Percentiles rank a stretch among this genome's conserved stretches.
Conservation (phyloP, 768 basidiomycete species). For the Chalciporus piperatus region DNA sequence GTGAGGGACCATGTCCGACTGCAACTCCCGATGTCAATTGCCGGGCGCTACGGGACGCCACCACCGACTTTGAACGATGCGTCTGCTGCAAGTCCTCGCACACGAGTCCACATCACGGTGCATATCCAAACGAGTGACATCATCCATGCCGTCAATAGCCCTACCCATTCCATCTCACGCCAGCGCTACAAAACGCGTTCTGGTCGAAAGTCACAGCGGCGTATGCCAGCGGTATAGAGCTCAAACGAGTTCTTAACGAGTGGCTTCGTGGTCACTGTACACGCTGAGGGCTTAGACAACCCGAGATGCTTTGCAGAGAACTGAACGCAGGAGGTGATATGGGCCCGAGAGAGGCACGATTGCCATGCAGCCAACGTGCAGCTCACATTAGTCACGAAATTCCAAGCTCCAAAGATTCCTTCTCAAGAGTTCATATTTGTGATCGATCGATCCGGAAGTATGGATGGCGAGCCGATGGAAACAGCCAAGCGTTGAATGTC, state of each 20-base stretch:
- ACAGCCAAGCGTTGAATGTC: constrained; percentile 49
- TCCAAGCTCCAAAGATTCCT: constrained; percentile 39
- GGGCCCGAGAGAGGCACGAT: constrained; percentile 27
- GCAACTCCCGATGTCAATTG: constrained; percentile 51
- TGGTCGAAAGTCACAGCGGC: constrained; percentile 37
- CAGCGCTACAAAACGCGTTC: constrained; percentile 34
- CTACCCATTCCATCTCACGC: constrained; percentile 42
- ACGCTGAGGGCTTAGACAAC: constrained; percentile 46
- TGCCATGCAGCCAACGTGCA: no score
- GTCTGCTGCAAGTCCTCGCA: constrained; percentile 25
- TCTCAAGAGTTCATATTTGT: constrained; percentile 61
- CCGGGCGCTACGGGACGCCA: constrained; percentile 49
- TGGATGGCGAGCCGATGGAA: constrained; percentile 41
- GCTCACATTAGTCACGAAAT: constrained; percentile 51
- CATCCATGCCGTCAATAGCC: constrained; percentile 41
- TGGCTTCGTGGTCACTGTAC: constrained; percentile 52
- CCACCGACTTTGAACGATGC: constrained; percentile 38
- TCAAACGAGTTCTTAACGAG: constrained; percentile 42
- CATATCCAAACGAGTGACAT: constrained; percentile 50
- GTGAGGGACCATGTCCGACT: constrained; percentile 47
- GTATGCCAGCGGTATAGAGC: constrained; percentile 37
- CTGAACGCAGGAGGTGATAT: constrained; percentile 15
- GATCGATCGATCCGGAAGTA: constrained; percentile 58
- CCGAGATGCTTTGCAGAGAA: constrained; percentile 57
- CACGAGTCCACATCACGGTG: constrained; percentile 39